Evolutionary conservation across 2,329 filamentous ascomycete species (phyloP).

Genomic region (Seiridium unicorne): DNA sequence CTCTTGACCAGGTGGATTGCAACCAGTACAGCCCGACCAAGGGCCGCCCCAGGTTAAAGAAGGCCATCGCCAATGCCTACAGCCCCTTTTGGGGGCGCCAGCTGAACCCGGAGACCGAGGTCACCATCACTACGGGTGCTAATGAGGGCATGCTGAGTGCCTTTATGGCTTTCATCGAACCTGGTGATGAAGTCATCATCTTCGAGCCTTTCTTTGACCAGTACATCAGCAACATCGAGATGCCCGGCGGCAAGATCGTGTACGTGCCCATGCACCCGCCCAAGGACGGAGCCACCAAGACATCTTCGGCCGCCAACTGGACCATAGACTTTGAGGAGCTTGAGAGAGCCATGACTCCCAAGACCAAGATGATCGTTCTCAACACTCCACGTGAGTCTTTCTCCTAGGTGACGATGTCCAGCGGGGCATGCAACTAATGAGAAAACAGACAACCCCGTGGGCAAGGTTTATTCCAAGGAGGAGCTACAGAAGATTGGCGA

Average conservation of each 20-base stretch:
- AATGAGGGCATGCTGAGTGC: constrained; percentile 93
- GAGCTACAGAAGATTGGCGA: constrained; percentile 85
- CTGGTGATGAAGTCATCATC: constrained; percentile 8
- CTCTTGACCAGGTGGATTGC: constrained; percentile 88
- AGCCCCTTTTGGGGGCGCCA: constrained; percentile 81
- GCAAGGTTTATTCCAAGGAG: constrained; percentile 85
- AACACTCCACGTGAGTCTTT: constrained; percentile 61
- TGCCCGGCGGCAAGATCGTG: constrained; percentile 91
- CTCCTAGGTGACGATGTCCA: background rate
- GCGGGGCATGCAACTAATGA: constrained; percentile 5
- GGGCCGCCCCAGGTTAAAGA: constrained; percentile 85
- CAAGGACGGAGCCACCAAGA: constrained; percentile 72
- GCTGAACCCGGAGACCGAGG: constrained; percentile 85
- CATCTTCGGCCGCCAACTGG: constrained; percentile 87
- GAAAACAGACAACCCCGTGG: constrained; percentile 75
- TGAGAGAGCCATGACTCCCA: constrained; percentile 75
- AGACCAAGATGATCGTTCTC: constrained; percentile 94
- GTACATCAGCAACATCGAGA: constrained; percentile 98
- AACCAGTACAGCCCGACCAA: constrained; percentile 98
- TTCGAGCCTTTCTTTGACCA: constrained; percentile 64
- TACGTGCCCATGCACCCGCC: constrained; percentile 96
- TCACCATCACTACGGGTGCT: constrained; percentile 89
- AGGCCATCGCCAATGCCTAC: constrained; percentile 92
- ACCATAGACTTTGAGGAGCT: constrained; percentile 80
- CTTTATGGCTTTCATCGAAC: constrained; percentile 86